phyloP scores from a whole-genome alignment of 345 rosid genomes.

The Turritis glabra region DNA sequence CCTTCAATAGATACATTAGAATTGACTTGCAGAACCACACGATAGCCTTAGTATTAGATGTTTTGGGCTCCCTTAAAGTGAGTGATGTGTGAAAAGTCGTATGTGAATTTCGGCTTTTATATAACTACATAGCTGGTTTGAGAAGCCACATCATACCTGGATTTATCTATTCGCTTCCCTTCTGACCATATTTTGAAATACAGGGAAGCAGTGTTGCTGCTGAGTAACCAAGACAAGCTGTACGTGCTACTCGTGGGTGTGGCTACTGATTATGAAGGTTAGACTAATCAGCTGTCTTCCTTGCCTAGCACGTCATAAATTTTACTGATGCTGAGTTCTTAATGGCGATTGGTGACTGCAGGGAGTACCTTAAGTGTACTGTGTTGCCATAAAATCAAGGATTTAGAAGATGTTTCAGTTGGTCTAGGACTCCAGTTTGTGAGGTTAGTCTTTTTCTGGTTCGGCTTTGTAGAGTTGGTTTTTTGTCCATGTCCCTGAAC shows the following conservation, averaged over 20 bases:
- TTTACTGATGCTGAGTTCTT: conserved; percentile 23
- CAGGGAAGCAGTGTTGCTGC: conserved; percentile 76
- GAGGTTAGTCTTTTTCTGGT: conserved; percentile 59
- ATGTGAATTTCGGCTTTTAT: neutral
- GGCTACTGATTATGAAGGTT: conserved; percentile 70
- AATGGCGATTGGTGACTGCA: conserved; percentile 42
- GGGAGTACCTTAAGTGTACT: conserved; percentile 59
- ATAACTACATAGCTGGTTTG: conserved; percentile 1
- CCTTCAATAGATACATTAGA: neutral
- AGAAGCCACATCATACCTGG: conserved; percentile 12
- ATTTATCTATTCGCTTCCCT: conserved; percentile 3
- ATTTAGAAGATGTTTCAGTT: conserved; percentile 60
- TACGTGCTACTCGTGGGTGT: conserved; percentile 66
- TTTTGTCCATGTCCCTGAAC: conserved; percentile 11
- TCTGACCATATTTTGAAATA: conserved; percentile 26
- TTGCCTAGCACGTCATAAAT: conserved; percentile 25
- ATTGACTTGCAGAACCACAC: neutral
- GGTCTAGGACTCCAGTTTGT: conserved; percentile 85
- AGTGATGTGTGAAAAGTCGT: neutral
- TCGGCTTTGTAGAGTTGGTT: neutral
- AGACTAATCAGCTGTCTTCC: conserved; percentile 35
- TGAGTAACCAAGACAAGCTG: conserved; percentile 63
- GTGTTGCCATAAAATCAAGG: conserved; percentile 66
- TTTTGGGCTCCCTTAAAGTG: conserved; percentile 4
- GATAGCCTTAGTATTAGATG: neutral